Evolutionary conservation across 352 stramenopile genomes (phyloP), one percentile per base, ranked within the genome.

Genomic region (Phytophthora uliginosa): DNA sequence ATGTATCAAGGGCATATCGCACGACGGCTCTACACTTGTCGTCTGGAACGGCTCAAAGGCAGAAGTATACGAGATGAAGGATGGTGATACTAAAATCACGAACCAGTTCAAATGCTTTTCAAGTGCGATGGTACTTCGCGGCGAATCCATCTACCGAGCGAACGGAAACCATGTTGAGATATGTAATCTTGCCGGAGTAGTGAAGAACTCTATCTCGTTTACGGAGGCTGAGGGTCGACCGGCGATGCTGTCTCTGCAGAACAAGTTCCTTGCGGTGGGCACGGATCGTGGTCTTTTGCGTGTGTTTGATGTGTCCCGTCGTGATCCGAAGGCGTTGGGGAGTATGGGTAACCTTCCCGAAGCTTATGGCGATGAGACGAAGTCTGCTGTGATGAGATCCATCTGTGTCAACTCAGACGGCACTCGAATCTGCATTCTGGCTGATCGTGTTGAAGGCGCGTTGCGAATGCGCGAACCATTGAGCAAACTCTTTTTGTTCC

Each of bases 121-220:
- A 0, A 85, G 59, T 9, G 84, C 87, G 1, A 89, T 97, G 64
- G 86, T 92, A 12, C 52, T 98, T 50, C 79, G 87, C 6, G 91
- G 91, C 18, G 92, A 98, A 66, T 97, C 88, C 7, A 85, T 98
- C 57, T 97, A 98, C 74, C 84, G 90, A 18, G 83, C 91, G n/a
- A 84, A 80, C 18, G 89, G 84, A 9, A 97, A 95, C 58, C 81
- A 95, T 59, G 82, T 98, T 15, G 87, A 98, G 78, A 81, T 98
- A 18, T 95, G 82, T 63, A 98, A 98, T 65, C 76, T 96, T 34
- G 76, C 88, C 34, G 95, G 95, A 9, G 81, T 96, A 7, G 82
- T 97, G 20, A 97, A 95, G 66, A 92, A 97, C 58, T 85, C 76
- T 0, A 91, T 98, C 24, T 93, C 83, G 2, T 98, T 99, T 71